Evolutionary conservation across 2,329 filamentous ascomycete species (phyloP).

Genomic region (Lasiodiplodia hormozganensis): DNA sequence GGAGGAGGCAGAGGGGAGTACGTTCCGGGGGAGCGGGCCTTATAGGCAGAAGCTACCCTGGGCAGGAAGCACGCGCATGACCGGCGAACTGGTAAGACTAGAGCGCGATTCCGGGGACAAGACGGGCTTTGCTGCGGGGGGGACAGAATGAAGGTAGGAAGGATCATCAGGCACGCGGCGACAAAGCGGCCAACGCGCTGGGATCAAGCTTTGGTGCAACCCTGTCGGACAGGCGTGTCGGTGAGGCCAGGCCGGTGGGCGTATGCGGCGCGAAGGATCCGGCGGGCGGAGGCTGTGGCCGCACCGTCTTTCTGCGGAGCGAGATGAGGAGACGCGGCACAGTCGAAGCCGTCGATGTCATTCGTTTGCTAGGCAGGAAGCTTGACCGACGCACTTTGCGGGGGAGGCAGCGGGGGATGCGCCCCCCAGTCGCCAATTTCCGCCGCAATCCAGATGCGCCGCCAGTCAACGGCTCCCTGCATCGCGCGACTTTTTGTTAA

Average conservation of each 20-base stretch:
- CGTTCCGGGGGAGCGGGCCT: not conserved
- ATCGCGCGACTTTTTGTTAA: not conserved
- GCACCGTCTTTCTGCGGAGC: not conserved
- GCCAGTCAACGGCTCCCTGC: not conserved
- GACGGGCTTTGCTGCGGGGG: conserved; percentile 10
- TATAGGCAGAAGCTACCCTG: conserved; percentile 8
- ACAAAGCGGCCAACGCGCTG: conserved; percentile 18
- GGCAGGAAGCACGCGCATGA: conserved; percentile 9
- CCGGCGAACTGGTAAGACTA: conserved; percentile 19
- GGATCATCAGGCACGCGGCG: conserved; percentile 26
- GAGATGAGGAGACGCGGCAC: conserved; percentile 20
- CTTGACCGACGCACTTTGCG: conserved; percentile 3
- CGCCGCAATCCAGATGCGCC: not conserved
- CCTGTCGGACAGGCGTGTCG: conserved; percentile 20
- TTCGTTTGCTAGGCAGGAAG: conserved; percentile 3
- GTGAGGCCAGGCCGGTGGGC: conserved; percentile 25
- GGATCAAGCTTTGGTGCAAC: conserved; percentile 27
- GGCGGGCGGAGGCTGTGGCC: conserved; percentile 14
- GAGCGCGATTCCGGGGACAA: conserved; percentile 3
- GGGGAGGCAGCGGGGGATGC: conserved; percentile 11
- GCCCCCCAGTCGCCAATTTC: not conserved
- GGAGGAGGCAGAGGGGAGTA: not conserved
- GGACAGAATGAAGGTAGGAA: conserved; percentile 17
- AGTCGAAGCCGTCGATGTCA: conserved; percentile 2
- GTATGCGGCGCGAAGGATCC: conserved; percentile 21